Percentiles rank a stretch among this genome's conserved stretches.
These are phyloP conservation scores for Akanthomyces muscarius DNA, from an alignment of 2,329 filamentous ascomycete species.

Conservation along the genomic window DNA sequence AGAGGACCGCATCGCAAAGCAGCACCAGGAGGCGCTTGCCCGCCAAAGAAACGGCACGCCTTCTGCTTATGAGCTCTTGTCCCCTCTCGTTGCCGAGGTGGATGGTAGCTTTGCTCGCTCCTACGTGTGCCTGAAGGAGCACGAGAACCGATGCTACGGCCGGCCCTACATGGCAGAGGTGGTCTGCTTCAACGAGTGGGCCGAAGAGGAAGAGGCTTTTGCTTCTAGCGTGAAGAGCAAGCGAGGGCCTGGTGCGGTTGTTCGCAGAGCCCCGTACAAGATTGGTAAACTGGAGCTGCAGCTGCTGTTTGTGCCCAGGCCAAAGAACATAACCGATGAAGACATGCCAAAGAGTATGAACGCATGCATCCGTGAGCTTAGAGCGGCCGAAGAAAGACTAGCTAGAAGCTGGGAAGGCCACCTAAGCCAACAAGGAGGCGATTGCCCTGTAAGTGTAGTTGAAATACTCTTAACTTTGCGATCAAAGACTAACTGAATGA, in stretches of 20 bases:
- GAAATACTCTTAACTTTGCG: slow-evolving; percentile 4
- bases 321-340: slow-evolving; percentile 79
- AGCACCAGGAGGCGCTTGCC: slow-evolving; percentile 60
- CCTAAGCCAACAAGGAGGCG: slow-evolving; percentile 93
- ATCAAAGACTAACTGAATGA: slow-evolving; percentile 34
- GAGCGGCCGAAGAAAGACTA: slow-evolving; percentile 78
- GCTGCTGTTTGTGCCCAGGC: slow-evolving; percentile 89
- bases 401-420: slow-evolving; percentile 80
- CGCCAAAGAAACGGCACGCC: slow-evolving; percentile 60
- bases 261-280: slow-evolving; percentile 90
- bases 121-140: slow-evolving; percentile 90
- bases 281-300: slow-evolving; percentile 93
- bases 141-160: slow-evolving; percentile 83
- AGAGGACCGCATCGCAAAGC: slow-evolving; percentile 65
- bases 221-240: slow-evolving; percentile 94
- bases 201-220: slow-evolving; percentile 73
- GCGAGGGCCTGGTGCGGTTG: slow-evolving; percentile 64
- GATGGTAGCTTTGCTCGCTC: slow-evolving; percentile 93
- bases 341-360: slow-evolving; percentile 99
- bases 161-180: slow-evolving; percentile 84
- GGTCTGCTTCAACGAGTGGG: slow-evolving; percentile 98
- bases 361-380: slow-evolving; percentile 87
- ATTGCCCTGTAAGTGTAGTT: slow-evolving; percentile 76
- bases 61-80: slow-evolving; percentile 80
- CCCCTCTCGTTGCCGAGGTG: slow-evolving; percentile 71